Evolutionary conservation across 1,284 basidiomycete genomes (phyloP), one percentile per base, ranked within the genome.

Genomic region (Tausonia pullulans): DNA sequence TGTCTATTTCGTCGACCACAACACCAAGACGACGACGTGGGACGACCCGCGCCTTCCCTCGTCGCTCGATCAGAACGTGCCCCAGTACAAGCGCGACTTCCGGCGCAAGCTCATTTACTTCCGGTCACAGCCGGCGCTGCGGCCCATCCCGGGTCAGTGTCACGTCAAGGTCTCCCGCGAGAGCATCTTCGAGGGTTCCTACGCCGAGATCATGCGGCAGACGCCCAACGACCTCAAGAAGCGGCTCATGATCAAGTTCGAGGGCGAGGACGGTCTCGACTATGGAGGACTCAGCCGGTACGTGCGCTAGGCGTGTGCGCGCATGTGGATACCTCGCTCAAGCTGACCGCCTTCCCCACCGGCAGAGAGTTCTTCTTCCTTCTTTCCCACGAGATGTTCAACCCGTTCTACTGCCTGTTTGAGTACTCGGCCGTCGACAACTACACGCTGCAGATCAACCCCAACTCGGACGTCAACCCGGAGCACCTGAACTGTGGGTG

Each of bases 71-170:
- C 87, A 92, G 72, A 97, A 90, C 75, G 95, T 97, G 16, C 96
- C 96, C 52, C 94, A 98, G 79, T 98, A 98, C 81, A 98, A 99
- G 81, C 89, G 96, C 68, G 96, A 98, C 81, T 99, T 98, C 81
- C 82, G 95, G 70, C 80, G 95, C 71, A 99, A 99, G 80, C 85
- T 99, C 67, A 92, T 99, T 71, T 99, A 99, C 81, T 98, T 99
- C 85, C 84, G 96, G 68, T 92, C 88, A 71, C 96, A 98, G 77
- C 95, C 94, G 53, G 92, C 92, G 62, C 87, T 98, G 80, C 85
- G 94, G 67, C 78, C 78, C 45, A 77, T 77, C 66, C 78, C 78
- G 2, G 95, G 96, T 56, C 97, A 98, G 76, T 98, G 94, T 74
- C 95, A 98, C 77, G 82, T 98, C 77, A 98, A 96, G 79, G 84